Base-by-base conservation (phyloP, 768 basidiomycete genomes). In the Leccinum disarticulatum region DNA sequence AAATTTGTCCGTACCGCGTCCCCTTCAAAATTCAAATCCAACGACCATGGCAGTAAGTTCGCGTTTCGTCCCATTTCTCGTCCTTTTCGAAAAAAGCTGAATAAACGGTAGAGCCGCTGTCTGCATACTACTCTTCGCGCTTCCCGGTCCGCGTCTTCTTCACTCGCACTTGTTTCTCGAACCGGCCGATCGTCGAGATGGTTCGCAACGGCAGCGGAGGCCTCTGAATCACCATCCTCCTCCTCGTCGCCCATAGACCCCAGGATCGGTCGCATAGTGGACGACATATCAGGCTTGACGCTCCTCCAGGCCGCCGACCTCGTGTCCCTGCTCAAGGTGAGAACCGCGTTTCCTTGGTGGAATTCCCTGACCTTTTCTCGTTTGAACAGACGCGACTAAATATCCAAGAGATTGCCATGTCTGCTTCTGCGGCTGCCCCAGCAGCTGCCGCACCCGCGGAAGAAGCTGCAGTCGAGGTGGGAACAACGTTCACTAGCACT, bases 291-390 rank as follows among this genome's bases (percentile, higher is more conserved):
- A 6, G 77, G 80, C 22, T 75, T 98, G 66, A 93, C 95, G 19
- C 81, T 98, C 57, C 79, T 99, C 59, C 95, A 98, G 74, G 96
- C 96, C 6, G 90, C 96, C 13, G 96, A 98, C 79, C 84, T 99
- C 58, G 95, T 98, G 50, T 79, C 91, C 1, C 80, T 88, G 33
- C 82, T 99, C 68, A 99, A 99, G 84, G 96, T 91, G 66, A 69
- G 79, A 61, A 30, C 31, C 7, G 10, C 5, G 10, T 36, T 41
- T 38, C 9, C 15, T 49, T 47, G 6, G 14, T 15, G 6, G 15
- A 36, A 6, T 15, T 38, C n/a, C 48, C 57, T 56, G 22, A 60
- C 54, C 9, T 19, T 43, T 43, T 8, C 7, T 17, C 22, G 15
- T 38, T 10, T 13, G 15, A 10, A 55, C 58, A 98, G 96, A 81